phyloP scores from a whole-genome alignment of 306 rosid genomes.

The Acacia crassicarpa region DNA sequence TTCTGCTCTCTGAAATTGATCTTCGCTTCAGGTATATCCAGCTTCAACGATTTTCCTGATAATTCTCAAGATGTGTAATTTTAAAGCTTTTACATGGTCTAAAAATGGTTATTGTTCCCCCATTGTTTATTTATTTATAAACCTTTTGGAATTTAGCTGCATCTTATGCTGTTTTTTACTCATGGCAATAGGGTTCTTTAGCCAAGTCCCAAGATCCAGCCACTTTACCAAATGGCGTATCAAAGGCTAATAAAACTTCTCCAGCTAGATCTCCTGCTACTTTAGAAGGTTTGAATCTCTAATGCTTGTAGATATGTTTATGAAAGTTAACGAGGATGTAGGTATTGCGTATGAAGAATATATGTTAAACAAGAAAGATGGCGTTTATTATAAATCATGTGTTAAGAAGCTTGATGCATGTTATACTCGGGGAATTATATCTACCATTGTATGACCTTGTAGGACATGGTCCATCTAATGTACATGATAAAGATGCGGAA shows the following conservation, averaged over 20 bases:
- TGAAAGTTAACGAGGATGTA: conserved; percentile 3
- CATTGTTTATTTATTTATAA: background rate
- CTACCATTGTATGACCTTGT: conserved; percentile 29
- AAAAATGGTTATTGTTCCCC: background rate
- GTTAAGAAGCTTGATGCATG: background rate
- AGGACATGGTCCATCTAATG: conserved; percentile 58
- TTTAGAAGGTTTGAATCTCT: conserved; percentile 63
- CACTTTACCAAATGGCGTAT: conserved; percentile 50
- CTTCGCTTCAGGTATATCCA: background rate
- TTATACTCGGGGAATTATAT: conserved; percentile 26
- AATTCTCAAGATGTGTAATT: background rate
- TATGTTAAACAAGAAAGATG: conserved; percentile 7
- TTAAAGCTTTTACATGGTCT: background rate
- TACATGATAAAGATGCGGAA: conserved; percentile 61
- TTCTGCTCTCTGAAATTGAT: conserved; percentile 2
- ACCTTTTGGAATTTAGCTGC: background rate
- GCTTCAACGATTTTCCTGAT: background rate
- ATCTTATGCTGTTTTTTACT: conserved; percentile 29
- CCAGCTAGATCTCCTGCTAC: conserved; percentile 54
- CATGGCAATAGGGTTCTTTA: conserved; percentile 58
- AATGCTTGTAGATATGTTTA: conserved; percentile 11
- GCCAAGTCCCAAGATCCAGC: conserved; percentile 53
- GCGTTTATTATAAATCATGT: background rate
- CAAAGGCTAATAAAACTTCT: conserved; percentile 49
- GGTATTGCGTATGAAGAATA: conserved; percentile 1